A percentile compares a stretch with the other conserved stretches of the same genome.
Conservation (phyloP, 2,329 filamentous ascomycete genomes). For the Mariannaea elegans region DNA sequence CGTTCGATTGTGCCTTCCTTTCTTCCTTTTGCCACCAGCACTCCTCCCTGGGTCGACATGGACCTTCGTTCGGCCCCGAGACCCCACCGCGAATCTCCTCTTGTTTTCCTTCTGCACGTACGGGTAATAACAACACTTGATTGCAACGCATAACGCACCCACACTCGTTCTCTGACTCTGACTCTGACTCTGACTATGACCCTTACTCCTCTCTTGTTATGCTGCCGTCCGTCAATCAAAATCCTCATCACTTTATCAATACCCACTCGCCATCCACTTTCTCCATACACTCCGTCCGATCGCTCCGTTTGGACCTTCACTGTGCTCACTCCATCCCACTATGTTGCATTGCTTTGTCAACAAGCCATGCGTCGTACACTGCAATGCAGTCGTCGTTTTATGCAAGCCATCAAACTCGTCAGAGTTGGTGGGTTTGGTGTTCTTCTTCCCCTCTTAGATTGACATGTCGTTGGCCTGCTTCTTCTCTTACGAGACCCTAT, state of each 20-base stretch:
- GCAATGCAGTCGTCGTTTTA: constrained; percentile 14
- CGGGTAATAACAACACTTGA: neutral
- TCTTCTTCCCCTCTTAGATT: neutral
- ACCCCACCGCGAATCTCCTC: neutral
- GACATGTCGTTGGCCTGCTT: neutral
- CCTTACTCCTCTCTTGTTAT: constrained; percentile 10
- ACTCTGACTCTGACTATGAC: constrained; percentile 1
- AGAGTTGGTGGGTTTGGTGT: constrained; percentile 1
- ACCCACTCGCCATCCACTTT: constrained; percentile 24
- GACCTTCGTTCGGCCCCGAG: neutral
- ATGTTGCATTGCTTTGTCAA: constrained; percentile 14
- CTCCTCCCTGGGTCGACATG: neutral
- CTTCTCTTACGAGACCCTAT: neutral
- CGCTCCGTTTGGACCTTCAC: constrained; percentile 23
- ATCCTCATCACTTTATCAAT: constrained; percentile 15
- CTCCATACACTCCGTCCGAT: constrained; percentile 20
- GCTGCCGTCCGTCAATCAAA: constrained; percentile 21
- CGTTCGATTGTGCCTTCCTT: constrained; percentile 7
- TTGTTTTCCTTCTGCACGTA: constrained; percentile 1
- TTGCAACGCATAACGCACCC: constrained; percentile 9
- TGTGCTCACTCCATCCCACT: constrained; percentile 17
- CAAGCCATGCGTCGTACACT: constrained; percentile 8
- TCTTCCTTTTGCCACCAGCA: constrained; percentile 2
- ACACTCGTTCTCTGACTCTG: neutral
- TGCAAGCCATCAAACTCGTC: constrained; percentile 20